Conservation (phyloP, 257 asterid species). For the Solanum pinnatisectum region DNA sequence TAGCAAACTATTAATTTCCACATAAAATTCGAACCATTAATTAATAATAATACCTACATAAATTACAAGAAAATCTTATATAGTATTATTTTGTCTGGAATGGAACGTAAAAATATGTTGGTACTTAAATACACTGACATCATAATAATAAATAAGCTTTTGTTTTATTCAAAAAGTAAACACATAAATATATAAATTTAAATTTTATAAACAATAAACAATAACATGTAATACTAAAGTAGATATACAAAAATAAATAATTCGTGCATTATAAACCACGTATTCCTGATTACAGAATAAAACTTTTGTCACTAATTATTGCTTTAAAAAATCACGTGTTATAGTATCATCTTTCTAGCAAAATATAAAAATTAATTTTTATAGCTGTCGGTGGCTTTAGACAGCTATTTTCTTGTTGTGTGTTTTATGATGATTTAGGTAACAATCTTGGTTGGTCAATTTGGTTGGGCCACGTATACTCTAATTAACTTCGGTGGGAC, state of each 20-base stretch:
- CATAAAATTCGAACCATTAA: neutral
- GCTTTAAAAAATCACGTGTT: neutral
- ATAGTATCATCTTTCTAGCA: neutral
- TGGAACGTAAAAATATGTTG: neutral
- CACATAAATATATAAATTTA: neutral
- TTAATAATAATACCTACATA: neutral
- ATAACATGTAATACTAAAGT: neutral
- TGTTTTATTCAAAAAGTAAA: neutral
- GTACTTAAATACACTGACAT: neutral
- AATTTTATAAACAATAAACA: neutral
- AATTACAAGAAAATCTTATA: neutral
- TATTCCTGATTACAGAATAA: neutral
- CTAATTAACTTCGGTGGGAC: neutral
- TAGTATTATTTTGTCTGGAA: neutral
- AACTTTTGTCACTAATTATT: neutral
- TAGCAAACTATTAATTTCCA: neutral
- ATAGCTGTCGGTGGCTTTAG: slow-evolving; percentile 1
- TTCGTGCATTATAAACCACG: neutral
- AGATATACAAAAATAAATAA: neutral
- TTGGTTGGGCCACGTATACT: neutral
- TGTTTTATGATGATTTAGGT: neutral
- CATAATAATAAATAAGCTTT: neutral
- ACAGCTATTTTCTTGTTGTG: neutral
- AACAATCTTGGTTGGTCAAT: neutral
- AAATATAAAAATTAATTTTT: neutral